Evolutionary conservation across 106 monocot species (phyloP).

Genomic region (Vanilla planifolia): DNA sequence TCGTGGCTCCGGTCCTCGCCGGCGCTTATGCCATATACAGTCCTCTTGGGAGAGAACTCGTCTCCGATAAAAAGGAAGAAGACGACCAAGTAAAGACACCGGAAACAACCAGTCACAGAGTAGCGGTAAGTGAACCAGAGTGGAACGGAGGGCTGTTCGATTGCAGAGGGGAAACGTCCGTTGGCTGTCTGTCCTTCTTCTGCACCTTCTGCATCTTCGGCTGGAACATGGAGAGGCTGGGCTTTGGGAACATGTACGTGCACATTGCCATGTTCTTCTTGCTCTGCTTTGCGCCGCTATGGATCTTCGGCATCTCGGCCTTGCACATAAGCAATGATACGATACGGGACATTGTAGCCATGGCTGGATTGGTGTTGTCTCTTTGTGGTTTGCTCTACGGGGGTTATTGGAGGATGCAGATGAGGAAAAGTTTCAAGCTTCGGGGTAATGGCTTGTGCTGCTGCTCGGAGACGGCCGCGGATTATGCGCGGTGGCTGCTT

Average conservation of each 20-base stretch:
- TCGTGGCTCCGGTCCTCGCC: conserved; percentile 17
- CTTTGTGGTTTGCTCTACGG: conserved; percentile 13
- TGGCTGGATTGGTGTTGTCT: conserved; percentile 1
- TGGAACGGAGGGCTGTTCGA: conserved; percentile 17
- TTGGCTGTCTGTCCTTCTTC: conserved; percentile 10
- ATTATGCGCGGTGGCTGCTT: conserved; percentile 10
- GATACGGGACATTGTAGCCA: conserved; percentile 2
- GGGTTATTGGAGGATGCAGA: conserved; percentile 10
- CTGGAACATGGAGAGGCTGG: conserved; percentile 18
- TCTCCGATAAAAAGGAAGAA: conserved; percentile 8
- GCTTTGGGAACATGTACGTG: conserved; percentile 21
- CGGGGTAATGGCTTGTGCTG: conserved; percentile 2
- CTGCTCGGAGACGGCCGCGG: neutral
- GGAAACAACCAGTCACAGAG: neutral
- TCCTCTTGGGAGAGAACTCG: conserved; percentile 24
- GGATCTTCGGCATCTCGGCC: conserved; percentile 10
- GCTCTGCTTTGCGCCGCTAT: conserved; percentile 10
- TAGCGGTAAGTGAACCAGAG: neutral
- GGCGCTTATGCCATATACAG: conserved; percentile 27
- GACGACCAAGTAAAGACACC: neutral
- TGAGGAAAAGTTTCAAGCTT: conserved; percentile 7
- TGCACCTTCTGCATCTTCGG: conserved; percentile 15
- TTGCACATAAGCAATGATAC: conserved; percentile 6
- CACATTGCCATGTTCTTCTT: conserved; percentile 12
- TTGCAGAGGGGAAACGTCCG: conserved; percentile 5